Base-by-base conservation (phyloP, 257 asterid species). In the Avicennia marina region DNA sequence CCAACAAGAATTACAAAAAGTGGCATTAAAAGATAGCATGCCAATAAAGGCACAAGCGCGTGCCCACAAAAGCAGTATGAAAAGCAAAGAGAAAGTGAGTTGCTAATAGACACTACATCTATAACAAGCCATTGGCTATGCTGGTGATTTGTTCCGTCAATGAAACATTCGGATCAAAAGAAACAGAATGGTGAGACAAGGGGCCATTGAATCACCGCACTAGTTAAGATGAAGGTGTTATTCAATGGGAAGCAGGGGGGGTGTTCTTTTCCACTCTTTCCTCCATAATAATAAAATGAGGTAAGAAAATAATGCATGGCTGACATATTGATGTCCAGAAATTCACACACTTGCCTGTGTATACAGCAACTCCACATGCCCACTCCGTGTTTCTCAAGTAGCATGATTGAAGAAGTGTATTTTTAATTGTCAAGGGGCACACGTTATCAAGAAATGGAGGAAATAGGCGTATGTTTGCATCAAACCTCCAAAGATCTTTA, bases 321-420 rank as follows among this genome's bases (percentile, higher is more conserved):
- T 26, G 49, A 47, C 44, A 29, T 17, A 31, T 45, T 47, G 43
- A 55, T 49, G 58, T 24, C 32, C 10, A 53, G 13, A 45, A n/a
- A n/a, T n/a, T n/a, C n/a, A 52, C 60, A 69, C 53, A 75, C 89
- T 77, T 75, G 75, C 98, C 98, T 71, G 98, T 89, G 72, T 93
- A 93, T 43, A 93, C 89, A 72, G 98, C 83, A 78, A 93, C 97
- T 68, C 98, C 98, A 75, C 98, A 93, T 56, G 94, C 98, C 98
- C 98, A 93, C 73, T 89, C 98, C 4, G 97, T 86, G 85, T 93
- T 89, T 75, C 97, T 76, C 63, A 93, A 78, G 85, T 88, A 93
- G 80, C 98, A 93, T 40, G 97, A 93, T 59, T 93, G 97, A 67
- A 89, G 97, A 51, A 89, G 69, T 52, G 97, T 93, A 56, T 93